These are phyloP conservation scores for Nicotiana undulata DNA, from an alignment of 257 asterid genomes.

Conservation along the genomic window DNA sequence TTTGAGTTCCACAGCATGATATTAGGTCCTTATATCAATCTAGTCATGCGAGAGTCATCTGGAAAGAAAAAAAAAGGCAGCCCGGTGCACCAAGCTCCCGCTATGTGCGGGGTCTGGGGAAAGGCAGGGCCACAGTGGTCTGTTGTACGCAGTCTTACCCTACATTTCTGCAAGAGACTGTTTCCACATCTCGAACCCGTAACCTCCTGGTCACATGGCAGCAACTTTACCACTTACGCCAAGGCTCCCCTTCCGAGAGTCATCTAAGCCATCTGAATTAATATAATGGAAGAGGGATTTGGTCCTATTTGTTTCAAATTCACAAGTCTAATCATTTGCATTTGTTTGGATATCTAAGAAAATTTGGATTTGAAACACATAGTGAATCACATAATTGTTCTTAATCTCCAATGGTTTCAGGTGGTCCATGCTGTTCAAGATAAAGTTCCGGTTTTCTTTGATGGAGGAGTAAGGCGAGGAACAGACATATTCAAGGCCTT, in stretches of 20 bases:
- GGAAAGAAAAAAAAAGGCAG: too few species aligned
- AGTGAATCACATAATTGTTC: not conserved
- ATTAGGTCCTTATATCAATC: not conserved
- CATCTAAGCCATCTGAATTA: not conserved
- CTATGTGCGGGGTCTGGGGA: too few species aligned
- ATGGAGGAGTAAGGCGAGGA: slow-evolving; percentile 70
- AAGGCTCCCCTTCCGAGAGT: too few species aligned
- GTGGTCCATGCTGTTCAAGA: slow-evolving; percentile 50
- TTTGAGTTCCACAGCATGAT: not conserved
- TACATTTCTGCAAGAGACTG: too few species aligned
- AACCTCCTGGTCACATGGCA: too few species aligned
- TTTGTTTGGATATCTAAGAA: not conserved
- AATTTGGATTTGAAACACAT: not conserved
- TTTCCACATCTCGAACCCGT: too few species aligned
- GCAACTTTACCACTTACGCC: too few species aligned
- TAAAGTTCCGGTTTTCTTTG: slow-evolving; percentile 46
- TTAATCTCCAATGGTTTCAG: slow-evolving; percentile 12
- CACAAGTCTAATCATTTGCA: not conserved
- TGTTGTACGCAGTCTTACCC: too few species aligned
- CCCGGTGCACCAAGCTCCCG: too few species aligned
- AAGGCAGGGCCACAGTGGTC: too few species aligned
- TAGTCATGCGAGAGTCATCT: not conserved
- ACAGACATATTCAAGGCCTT: slow-evolving; percentile 66
- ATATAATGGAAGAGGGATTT: too few species aligned
- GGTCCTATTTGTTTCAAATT: not conserved